Evolutionary conservation across 1,284 basidiomycete genomes (phyloP), one percentile per base, ranked within the genome.

Genomic region (Ceratobasidium sp.): DNA sequence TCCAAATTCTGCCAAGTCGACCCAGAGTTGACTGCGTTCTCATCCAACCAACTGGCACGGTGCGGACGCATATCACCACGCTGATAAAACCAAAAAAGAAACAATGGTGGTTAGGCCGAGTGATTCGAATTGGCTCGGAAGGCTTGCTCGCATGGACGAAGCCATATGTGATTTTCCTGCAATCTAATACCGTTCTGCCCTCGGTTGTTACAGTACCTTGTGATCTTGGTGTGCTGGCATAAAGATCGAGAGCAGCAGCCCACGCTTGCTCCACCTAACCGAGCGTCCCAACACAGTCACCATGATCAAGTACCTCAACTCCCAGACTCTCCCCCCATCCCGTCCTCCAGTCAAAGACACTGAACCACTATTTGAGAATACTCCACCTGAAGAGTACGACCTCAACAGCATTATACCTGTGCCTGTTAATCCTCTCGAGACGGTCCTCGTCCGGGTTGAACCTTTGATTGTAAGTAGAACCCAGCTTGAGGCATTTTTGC

Each of bases 301-400:
- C 8, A 61, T 61, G 58, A 41, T 37, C 7, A 43, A 24, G 2
- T 61, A 61, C 24, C 58, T 41, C 9, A 61, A 61, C 37, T 61
- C 58, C 16, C 58, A 61, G 37, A 61, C 58, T 24, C 39, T 43
- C 14, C 58, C 58, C 9, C 5, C 58, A 1, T 2, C 58, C 9
- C 58, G 58, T 22, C 58, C 58, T 24, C 58, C 58, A 43, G 22
- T 61, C 37, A 43, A 41, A 14, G 39, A 61, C n/a, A 61, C n/a
- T 14, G 58, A 61, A 8, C 58, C 58, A 11, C 11, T 61, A n/a
- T 61, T 61, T 43, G 58, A 61, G 24, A 61, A 24, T 27, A 61
- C 58, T 24, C 58, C 24, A 1, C 3, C 31, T 34, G 39, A 43
- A 2, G 22, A 43, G 16, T 62, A 62, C 31, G 39, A 62, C 11